Evolutionary conservation across 164 flowering plant species (phyloP).

Genomic region (Stephania cephalantha): DNA sequence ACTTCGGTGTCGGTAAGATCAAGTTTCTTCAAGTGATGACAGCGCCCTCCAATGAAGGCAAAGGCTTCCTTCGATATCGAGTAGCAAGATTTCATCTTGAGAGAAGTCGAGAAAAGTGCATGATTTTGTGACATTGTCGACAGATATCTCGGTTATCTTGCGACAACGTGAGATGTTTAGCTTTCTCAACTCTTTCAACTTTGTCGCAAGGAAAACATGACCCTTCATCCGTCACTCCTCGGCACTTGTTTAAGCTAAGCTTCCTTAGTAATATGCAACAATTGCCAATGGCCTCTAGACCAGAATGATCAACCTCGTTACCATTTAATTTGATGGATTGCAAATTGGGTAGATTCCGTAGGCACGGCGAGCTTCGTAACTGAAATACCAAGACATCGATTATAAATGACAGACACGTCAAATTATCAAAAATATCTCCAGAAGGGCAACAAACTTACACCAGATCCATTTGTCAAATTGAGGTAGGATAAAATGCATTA

Average conservation of each 20-base stretch:
- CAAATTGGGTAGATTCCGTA: slow-evolving; percentile 54
- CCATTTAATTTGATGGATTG: slow-evolving; percentile 73
- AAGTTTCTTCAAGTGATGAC: slow-evolving; percentile 65
- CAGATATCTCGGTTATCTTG: slow-evolving; percentile 57
- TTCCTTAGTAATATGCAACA: slow-evolving; percentile 49
- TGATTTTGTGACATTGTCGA: slow-evolving; percentile 53
- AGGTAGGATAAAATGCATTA: slow-evolving; percentile 48
- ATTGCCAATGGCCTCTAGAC: slow-evolving; percentile 62
- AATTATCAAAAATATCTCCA: slow-evolving; percentile 1
- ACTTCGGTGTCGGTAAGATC: slow-evolving; percentile 80
- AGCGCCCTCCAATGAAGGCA: slow-evolving; percentile 58
- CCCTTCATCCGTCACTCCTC: slow-evolving; percentile 76
- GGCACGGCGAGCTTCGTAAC: slow-evolving; percentile 53
- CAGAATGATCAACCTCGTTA: slow-evolving; percentile 55
- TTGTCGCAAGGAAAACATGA: slow-evolving; percentile 54
- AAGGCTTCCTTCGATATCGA: slow-evolving; percentile 65
- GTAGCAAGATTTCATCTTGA: slow-evolving; percentile 83
- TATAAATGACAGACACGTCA: not conserved
- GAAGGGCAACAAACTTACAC: slow-evolving; percentile 36
- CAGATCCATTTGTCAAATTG: slow-evolving; percentile 53
- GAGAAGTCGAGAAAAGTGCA: slow-evolving; percentile 60
- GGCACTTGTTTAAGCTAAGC: slow-evolving; percentile 81
- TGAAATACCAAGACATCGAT: slow-evolving; percentile 24
- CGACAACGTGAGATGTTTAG: slow-evolving; percentile 89
- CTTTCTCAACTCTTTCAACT: slow-evolving; percentile 52